phyloP scores from a whole-genome alignment of 2,329 filamentous ascomycete species.

The Albophoma yamanashiensis region DNA sequence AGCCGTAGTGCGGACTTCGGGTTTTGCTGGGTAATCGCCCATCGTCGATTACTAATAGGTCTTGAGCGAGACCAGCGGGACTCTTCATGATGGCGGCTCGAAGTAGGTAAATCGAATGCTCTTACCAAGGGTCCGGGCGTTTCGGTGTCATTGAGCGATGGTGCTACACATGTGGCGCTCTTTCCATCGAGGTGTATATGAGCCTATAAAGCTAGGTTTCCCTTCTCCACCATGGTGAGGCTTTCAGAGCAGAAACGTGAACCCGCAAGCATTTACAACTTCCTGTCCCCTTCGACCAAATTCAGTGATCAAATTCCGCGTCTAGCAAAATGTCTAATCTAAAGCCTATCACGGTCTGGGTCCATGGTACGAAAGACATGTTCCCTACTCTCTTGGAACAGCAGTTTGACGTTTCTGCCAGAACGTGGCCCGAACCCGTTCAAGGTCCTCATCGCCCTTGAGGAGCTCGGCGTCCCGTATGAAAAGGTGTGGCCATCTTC shows the following conservation, averaged over 20 bases:
- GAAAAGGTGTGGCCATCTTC: conserved; percentile 9
- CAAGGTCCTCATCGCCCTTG: conserved; percentile 22
- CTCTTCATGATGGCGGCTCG: neutral
- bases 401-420: neutral
- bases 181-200: neutral
- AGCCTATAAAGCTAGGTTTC: neutral
- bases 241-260: neutral
- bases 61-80: neutral
- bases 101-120: neutral
- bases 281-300: neutral
- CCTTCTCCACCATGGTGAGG: neutral
- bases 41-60: neutral
- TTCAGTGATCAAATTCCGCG: neutral
- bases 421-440: conserved; percentile 17
- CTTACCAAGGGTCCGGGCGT: neutral
- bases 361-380: conserved; percentile 2
- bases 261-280: too few species aligned
- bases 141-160: neutral
- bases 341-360: conserved; percentile 11
- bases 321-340: conserved; percentile 1
- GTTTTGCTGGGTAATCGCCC: neutral
- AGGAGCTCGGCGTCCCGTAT: conserved; percentile 26
- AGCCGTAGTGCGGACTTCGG: too few species aligned
- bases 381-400: too few species aligned
- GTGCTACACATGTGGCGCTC: neutral